Conservation (phyloP, 2,329 filamentous ascomycete species). For the Aspergillus aculeatinus region DNA sequence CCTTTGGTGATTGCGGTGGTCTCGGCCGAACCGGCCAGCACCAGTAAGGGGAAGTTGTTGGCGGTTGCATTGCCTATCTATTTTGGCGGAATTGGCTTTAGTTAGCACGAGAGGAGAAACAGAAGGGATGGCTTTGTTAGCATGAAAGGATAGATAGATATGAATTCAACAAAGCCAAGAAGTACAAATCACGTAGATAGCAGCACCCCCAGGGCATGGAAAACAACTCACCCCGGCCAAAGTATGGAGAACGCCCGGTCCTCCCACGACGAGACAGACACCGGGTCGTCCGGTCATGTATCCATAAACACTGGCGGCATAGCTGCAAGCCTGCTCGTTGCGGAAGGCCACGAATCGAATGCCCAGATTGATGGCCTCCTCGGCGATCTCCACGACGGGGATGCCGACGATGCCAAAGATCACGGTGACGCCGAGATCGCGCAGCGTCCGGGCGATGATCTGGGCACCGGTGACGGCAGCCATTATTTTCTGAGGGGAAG, state of each 20-base stretch:
- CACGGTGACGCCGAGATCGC: constrained; percentile 50
- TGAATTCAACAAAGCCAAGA: no score
- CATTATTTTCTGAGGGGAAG: constrained; percentile 16
- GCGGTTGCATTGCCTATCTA: constrained; percentile 52
- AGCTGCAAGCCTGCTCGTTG: constrained; percentile 60
- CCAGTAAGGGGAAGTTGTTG: constrained; percentile 57
- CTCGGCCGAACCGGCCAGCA: constrained; percentile 56
- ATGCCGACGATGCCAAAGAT: constrained; percentile 58
- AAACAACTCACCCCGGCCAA: constrained; percentile 52
- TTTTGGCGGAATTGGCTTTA: not conserved
- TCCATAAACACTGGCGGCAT: constrained; percentile 59
- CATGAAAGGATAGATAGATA: no score
- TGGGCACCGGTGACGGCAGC: constrained; percentile 41
- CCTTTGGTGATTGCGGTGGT: constrained; percentile 53
- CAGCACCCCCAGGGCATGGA: no score
- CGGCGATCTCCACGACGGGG: constrained; percentile 57
- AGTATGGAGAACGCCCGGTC: constrained; percentile 58
- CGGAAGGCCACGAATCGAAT: constrained; percentile 60
- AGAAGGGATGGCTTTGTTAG: no score
- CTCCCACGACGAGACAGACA: constrained; percentile 59
- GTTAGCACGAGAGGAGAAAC: not conserved
- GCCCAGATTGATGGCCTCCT: constrained; percentile 56
- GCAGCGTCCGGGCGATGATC: constrained; percentile 50
- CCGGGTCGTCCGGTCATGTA: constrained; percentile 58
- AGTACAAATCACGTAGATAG: no score